Evolutionary conservation across 1,139 yeast genomes (phyloP), one percentile per base, ranked within the genome.

Genomic region (Scheffersomyces titani): DNA sequence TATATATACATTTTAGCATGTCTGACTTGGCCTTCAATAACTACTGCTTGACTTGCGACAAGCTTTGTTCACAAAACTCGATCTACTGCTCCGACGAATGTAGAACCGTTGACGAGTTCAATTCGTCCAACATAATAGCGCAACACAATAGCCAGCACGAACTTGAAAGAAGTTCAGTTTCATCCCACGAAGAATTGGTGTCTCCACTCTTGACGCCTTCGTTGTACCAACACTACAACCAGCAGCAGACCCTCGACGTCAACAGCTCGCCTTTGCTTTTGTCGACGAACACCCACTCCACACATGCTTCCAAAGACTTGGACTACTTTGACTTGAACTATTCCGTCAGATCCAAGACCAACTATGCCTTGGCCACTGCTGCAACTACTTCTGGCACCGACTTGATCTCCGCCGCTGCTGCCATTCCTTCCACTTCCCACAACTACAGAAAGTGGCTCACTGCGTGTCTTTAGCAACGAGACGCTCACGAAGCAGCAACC

Each of bases 1-100:
- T 24, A 30, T 11, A 30, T 11, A 30, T 30, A 30, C 40, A 22
- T 22, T 30, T 30, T 11, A 30, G 40, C 13, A 73, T 73, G 77
- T 69, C 75, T 44, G 77, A 74, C 63, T 71, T 73, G 58, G 88
- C 89, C 50, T 87, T 87, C 70, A 84, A 86, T 71, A 88, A 86
- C 70, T 87, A 83, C 72, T 87, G 91, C 70, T 77, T 86, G 54
- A 83, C 84, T 54, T 87, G 91, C 71, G 90, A 86, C 63, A 82
- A 83, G 70, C 74, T 85, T 61, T 86, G 90, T 65, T 66, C 76
- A 11, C 75, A 77, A 24, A 80, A 76, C 62, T 73, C 81, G 24
- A 80, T 85, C 50, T 88, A 87, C 74, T 88, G 92, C 70, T 84
- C 88, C 5, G 84, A 82, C 16, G 75, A 73, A 46, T 88, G 92